phyloP scores from a whole-genome alignment of 495 filamentous ascomycete species.

The Penicillium cinerascens region DNA sequence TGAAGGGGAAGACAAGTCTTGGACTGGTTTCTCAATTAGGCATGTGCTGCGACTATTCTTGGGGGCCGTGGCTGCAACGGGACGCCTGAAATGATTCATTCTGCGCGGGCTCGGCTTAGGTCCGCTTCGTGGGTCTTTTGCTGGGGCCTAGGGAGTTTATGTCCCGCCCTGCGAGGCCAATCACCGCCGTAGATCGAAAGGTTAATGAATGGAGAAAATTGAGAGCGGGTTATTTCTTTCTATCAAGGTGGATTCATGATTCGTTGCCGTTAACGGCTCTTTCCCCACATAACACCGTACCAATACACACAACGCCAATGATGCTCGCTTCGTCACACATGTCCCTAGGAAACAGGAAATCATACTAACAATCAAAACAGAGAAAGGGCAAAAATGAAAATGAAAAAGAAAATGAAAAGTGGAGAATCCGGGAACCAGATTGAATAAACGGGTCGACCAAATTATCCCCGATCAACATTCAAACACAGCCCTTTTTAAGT shows the following conservation, averaged over 20 bases:
- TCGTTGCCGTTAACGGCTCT: background rate
- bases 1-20: background rate
- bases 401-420: constrained; percentile 1
- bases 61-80: constrained; percentile 3
- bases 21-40: background rate
- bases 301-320: constrained; percentile 12
- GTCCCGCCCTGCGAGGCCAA: constrained; percentile 1
- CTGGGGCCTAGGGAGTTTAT: constrained; percentile 7
- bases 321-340: constrained; percentile 20
- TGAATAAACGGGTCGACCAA: background rate
- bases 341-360: constrained; percentile 6
- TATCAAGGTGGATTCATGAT: background rate
- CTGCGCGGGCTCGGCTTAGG: background rate
- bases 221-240: background rate
- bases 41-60: constrained; percentile 1
- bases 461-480: background rate
- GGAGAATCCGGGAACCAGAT: background rate
- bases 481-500: background rate
- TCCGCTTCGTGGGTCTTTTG: background rate
- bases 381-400: too few species aligned
- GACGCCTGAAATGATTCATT: constrained; percentile 9
- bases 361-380: constrained; percentile 9
- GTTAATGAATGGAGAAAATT: constrained; percentile 11
- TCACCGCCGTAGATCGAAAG: constrained; percentile 5
- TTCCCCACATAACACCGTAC: constrained; percentile 3